Base-by-base conservation (phyloP, 305 asterid genomes). In the Fraxinus sp. region DNA sequence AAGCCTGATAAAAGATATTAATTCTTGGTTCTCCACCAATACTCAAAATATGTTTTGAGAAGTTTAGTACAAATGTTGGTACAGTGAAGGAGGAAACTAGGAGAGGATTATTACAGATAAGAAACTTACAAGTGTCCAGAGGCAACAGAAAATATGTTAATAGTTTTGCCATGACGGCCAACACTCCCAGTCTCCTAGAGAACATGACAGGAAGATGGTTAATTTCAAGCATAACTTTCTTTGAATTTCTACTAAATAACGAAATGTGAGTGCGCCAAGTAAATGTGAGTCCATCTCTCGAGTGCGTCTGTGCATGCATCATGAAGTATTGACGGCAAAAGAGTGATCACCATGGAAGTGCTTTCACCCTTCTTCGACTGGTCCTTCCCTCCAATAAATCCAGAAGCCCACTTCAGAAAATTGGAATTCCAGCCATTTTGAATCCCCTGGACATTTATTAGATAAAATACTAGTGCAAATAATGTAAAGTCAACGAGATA, bases 381-480 rank as follows among this genome's bases (percentile, higher is more conserved):
- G 81, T 89, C 97, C 77, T 87, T 86, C 72, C 97, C 97, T 79
- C 97, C 95, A 74, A 95, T 92, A 85, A 97, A 86, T 80, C 97
- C 97, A 83, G 99, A 91, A 86, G 98, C 99, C 99, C 99, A 95
- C 90, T 93, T 97, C 37, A 97, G 93, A 79, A 97, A 84, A 89
- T 97, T 92, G 26, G 98, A 91, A 82, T 97, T 97, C 99, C 99
- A 97, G 83, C 88, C 83, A 83, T 87, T 91, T 83, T 86, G 91
- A 83, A 87, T 80, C 84, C 91, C 92, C 98, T 95, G 88, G 52
- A 85, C 52, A 80, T 84, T 80, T 37, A 72, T 84, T 30, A 71
- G 80, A 83, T 74, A 78, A 86, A 74, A 75, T 18, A 26, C 83
- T 83, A 46, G 66, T 46, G 52, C 68, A 18, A 18, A 57, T 57